phyloP scores from a whole-genome alignment of 805 yeast species.

The Teunomyces pallodes region DNA sequence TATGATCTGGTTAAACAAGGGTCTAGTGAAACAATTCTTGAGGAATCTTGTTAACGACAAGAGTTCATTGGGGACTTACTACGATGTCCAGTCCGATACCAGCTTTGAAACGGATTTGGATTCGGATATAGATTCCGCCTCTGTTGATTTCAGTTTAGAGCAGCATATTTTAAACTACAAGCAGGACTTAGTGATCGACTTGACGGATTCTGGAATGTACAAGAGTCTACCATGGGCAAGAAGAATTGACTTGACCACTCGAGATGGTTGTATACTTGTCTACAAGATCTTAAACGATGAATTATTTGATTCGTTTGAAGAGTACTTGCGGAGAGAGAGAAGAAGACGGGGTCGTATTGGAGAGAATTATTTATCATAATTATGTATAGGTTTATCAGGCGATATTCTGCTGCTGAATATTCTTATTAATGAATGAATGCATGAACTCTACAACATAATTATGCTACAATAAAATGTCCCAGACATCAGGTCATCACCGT shows the following conservation, averaged over 20 bases:
- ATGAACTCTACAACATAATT: not conserved
- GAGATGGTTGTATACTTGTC: slow-evolving; percentile 26
- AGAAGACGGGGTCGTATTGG: slow-evolving; percentile 42
- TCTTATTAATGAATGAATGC: not conserved
- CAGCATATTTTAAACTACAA: not conserved
- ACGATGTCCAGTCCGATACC: not conserved
- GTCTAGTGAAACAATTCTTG: slow-evolving; percentile 34
- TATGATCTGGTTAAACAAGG: slow-evolving; percentile 48
- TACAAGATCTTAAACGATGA: slow-evolving; percentile 30
- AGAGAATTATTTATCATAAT: slow-evolving; percentile 33
- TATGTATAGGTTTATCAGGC: not conserved
- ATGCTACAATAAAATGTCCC: slow-evolving; percentile 11
- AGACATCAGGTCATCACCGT: slow-evolving; percentile 21
- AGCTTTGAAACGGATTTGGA: not conserved
- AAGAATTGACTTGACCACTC: slow-evolving; percentile 20
- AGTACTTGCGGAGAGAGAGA: slow-evolving; percentile 29
- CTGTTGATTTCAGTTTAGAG: not conserved
- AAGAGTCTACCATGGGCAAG: slow-evolving; percentile 47
- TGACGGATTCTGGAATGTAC: slow-evolving; percentile 51
- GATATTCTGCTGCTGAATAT: not conserved
- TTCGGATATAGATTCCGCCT: not conserved
- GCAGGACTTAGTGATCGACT: slow-evolving; percentile 32
- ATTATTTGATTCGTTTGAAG: slow-evolving; percentile 28
- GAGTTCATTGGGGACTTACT: not conserved
- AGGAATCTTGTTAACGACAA: slow-evolving; percentile 21